Evolutionary conservation across 2,329 filamentous ascomycete genomes (phyloP).

Genomic region (Coniella lustricola): DNA sequence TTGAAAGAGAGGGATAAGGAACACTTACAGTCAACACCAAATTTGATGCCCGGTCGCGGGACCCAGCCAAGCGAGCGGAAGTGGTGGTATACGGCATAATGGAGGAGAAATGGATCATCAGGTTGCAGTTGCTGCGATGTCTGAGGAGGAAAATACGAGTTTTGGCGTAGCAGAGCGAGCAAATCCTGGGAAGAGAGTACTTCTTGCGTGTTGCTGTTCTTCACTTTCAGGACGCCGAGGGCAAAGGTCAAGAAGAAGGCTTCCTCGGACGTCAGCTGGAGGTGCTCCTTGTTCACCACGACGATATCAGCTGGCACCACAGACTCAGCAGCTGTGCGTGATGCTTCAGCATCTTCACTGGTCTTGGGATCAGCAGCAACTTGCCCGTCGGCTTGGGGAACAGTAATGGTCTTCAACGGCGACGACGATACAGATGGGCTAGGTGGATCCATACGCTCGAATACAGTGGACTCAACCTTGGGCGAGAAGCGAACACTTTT

Average conservation of each 20-base stretch:
- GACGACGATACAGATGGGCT: constrained; percentile 28
- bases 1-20: background rate
- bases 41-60: constrained; percentile 85
- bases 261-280: constrained; percentile 88
- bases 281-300: constrained; percentile 63
- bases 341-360: background rate
- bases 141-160: constrained; percentile 62
- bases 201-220: constrained; percentile 37
- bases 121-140: constrained; percentile 45
- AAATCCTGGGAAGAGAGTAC: constrained; percentile 49
- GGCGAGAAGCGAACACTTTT: constrained; percentile 69
- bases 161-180: constrained; percentile 58
- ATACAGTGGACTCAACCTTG: constrained; percentile 57
- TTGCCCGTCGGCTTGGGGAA: background rate
- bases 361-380: background rate
- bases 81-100: constrained; percentile 90
- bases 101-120: constrained; percentile 77
- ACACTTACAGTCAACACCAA: constrained; percentile 66
- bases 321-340: background rate
- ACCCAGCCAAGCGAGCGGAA: constrained; percentile 96
- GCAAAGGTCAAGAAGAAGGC: constrained; percentile 84
- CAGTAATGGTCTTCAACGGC: background rate
- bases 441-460: constrained; percentile 44
- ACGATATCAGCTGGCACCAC: constrained; percentile 8
- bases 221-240: constrained; percentile 65